Base-by-base conservation (phyloP, 306 rosid species). In the Malus asiatica region DNA sequence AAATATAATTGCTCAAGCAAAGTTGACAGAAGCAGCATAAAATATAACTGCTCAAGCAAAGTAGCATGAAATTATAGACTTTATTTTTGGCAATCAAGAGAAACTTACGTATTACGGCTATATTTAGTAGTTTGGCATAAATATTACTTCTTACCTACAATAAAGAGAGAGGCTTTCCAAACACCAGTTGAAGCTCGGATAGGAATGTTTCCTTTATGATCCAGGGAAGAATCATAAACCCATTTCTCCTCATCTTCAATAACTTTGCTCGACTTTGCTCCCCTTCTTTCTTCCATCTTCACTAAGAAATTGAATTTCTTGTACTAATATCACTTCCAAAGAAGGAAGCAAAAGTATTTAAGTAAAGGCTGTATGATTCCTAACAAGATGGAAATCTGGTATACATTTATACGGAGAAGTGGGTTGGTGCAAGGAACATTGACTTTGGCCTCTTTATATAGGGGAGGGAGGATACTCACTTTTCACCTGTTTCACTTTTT, bases 361-460 rank as follows among this genome's bases (percentile, higher is more conserved):
- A 8, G 7, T 12, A 16, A 51, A 58, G 63, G 30, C 64, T 59
- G 20, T 61, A 10, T 62, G 11, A 29, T 29, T 62, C n/a, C 66
- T 29, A 62, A 14, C 38, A 62, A 62, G 62, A 58, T 10, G 15
- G 62, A n/a, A 51, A 13, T 51, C 55, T 51, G 55, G 55, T 51
- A 15, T 15, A 18, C 3, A 51, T 15, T 5, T 2, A 15, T 51
- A 51, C 16, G 55, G 12, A 57, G 59, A 40, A 42, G 68, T 61
- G 70, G n/a, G 32, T 45, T 45, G 70, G 7, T 27, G 77, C 42
- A 1, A 1, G 59, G 53, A 74, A 74, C 46, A 60, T 74, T 19
- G 27, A 30, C 77, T 62, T 45, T 45, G 73, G 63, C 25, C 60
- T 78, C 78, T 84, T 61, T 90, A 85, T 87, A 90, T 88, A 90